Base-by-base conservation (phyloP, 169 alveolate genomes). In the Babesia bovis region DNA sequence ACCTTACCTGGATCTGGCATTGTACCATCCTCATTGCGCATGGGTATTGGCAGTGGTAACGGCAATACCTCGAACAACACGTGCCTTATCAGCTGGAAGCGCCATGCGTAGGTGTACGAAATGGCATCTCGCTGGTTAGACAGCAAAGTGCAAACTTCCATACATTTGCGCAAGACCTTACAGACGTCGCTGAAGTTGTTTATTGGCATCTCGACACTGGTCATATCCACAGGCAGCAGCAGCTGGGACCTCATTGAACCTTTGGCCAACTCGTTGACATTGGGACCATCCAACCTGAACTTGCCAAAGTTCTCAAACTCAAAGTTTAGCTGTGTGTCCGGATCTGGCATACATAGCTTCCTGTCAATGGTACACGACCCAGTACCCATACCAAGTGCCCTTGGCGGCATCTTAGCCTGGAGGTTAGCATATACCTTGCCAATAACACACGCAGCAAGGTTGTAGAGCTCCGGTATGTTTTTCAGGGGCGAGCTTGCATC, bases 251-350 rank as follows among this genome's bases (percentile, higher is more conserved):
- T 76, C 10, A 76, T 69, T 10, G 91, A 44, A 13, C 89, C 91
- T 50, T 83, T 85, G 4, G 91, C 91, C 42, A 85, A 74, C 60
- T 82, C 76, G 77, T 82, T 85, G 19, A 85, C 90, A 47, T 85
- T 85, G 23, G 89, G 83, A 4, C 91, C 91, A 53, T 85, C 91
- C n/a, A 85, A 67, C 57, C 91, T 83, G 81, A 85, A 85, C 59
- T 83, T 81, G 13, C 91, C 91, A 40, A 74, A 85, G 53, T 85
- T 83, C 15, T 32, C 73, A 47, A 85, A 85, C 41, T 74, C 90
- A 32, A 69, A 66, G 66, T 85, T 65, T 15, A 83, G 35, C 6
- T 60, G 45, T 40, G 41, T 53, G 15, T 49, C 68, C 21, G 56
- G 47, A 13, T 44, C 66, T 19, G 60, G 71, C 36, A 83, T 44